Conservation (phyloP, 2,329 filamentous ascomycete species). For the Aspergillus sp. region DNA sequence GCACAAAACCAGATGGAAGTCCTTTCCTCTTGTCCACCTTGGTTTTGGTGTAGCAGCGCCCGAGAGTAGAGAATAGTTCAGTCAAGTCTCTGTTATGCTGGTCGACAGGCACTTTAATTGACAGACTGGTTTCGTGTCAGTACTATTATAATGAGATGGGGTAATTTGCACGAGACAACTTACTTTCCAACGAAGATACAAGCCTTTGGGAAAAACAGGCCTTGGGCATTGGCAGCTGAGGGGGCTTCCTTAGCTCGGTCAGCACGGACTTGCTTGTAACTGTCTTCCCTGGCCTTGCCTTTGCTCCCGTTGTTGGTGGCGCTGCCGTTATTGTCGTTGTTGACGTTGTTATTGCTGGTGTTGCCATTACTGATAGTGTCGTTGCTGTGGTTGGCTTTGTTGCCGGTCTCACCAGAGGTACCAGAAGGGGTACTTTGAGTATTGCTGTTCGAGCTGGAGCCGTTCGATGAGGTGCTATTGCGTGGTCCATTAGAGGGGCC, state of each 20-base stretch:
- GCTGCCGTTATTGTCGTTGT: background rate
- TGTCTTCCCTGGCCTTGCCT: background rate
- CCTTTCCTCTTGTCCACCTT: slow-evolving; percentile 24
- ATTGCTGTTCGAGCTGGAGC: background rate
- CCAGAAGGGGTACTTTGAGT: background rate
- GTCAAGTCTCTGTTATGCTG: slow-evolving; percentile 23
- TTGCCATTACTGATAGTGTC: background rate
- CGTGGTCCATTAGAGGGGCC: too few species aligned
- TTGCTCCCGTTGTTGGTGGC: background rate
- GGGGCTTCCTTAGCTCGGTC: slow-evolving; percentile 22
- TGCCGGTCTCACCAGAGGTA: background rate
- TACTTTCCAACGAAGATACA: slow-evolving; percentile 36
- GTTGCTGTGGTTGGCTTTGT: background rate
- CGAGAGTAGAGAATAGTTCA: slow-evolving; percentile 22
- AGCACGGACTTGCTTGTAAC: slow-evolving; percentile 6
- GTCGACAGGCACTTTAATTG: slow-evolving; percentile 16
- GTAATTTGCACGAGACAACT: slow-evolving; percentile 4
- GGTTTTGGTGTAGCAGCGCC: slow-evolving; percentile 29
- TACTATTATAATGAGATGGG: background rate
- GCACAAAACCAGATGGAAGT: slow-evolving; percentile 31
- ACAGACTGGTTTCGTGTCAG: slow-evolving; percentile 17
- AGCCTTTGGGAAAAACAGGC: slow-evolving; percentile 28
- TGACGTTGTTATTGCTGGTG: background rate
- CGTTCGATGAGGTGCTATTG: background rate
- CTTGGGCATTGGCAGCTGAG: slow-evolving; percentile 28